phyloP scores from a whole-genome alignment of 179 eudicot genomes.

The Heliamphora pulchella region DNA sequence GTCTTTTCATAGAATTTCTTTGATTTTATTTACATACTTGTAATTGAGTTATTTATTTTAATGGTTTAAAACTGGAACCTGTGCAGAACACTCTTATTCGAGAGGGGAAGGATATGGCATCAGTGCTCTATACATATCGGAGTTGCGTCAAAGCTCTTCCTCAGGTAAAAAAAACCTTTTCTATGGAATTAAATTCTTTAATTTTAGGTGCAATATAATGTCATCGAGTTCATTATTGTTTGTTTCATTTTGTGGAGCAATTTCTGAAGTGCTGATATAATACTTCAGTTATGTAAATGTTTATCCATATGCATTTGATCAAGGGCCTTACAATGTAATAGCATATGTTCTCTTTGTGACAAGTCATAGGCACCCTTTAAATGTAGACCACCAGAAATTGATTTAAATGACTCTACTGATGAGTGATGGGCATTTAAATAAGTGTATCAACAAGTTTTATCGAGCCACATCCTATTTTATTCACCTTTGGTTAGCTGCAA shows the following conservation, averaged over 20 bases:
- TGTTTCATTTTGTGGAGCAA: background rate
- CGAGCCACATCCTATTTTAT: background rate
- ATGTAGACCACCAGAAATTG: background rate
- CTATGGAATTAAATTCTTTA: background rate
- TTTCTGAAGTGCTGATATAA: background rate
- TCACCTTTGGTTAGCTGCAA: background rate
- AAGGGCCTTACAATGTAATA: background rate
- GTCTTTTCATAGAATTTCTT: background rate
- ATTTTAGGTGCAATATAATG: background rate
- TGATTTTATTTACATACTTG: background rate
- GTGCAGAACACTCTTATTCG: constrained; percentile 74
- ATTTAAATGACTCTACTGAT: background rate
- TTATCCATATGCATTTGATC: background rate
- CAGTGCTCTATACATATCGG: constrained; percentile 87
- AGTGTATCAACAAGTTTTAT: background rate
- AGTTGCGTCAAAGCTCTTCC: constrained; percentile 99
- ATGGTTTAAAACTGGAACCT: constrained; percentile 16
- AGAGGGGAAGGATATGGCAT: constrained; percentile 92
- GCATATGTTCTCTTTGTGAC: background rate
- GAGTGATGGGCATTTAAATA: background rate
- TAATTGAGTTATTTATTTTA: background rate
- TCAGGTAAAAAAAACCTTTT: constrained; percentile 45
- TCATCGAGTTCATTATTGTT: background rate
- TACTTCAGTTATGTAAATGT: background rate
- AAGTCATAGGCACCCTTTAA: background rate